Percentiles rank a stretch among this genome's conserved stretches.
Conservation (phyloP, 148 eudicot species). For the Nyssa sinensis region DNA sequence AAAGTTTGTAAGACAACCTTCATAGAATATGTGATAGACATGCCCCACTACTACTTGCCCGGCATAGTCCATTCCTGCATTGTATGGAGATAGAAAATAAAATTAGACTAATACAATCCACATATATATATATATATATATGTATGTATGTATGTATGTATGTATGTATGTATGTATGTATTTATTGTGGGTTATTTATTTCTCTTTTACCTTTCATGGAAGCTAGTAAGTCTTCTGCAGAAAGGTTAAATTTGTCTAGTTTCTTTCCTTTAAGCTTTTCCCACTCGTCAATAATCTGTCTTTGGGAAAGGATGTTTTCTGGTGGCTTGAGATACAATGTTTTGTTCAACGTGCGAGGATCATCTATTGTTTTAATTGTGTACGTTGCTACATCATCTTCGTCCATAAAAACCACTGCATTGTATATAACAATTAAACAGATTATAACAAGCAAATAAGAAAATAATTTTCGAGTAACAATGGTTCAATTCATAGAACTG, state of each 20-base stretch:
- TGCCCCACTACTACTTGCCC: slow-evolving; percentile 50
- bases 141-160: no score
- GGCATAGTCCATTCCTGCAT: slow-evolving; percentile 40
- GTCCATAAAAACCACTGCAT: slow-evolving; percentile 38
- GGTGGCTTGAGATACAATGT: slow-evolving; percentile 51
- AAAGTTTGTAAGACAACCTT: slow-evolving; percentile 50
- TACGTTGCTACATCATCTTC: slow-evolving; percentile 56
- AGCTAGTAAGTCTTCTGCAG: slow-evolving; percentile 38
- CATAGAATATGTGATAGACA: slow-evolving; percentile 58
- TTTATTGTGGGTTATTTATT: no score
- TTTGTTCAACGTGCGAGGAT: slow-evolving; percentile 49
- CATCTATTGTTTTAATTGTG: slow-evolving; percentile 38
- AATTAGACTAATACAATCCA: background rate
- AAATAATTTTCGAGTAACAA: no score
- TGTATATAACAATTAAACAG: background rate
- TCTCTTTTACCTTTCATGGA: slow-evolving; percentile 33
- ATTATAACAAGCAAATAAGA: background rate
- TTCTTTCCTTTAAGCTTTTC: slow-evolving; percentile 38
- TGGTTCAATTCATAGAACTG: no score
- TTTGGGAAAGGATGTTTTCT: slow-evolving; percentile 41
- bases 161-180: no score
- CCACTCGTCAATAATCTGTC: slow-evolving; percentile 40
- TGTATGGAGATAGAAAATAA: background rate
- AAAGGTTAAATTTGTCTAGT: slow-evolving; percentile 32
- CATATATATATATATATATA: no score